Base-by-base conservation (phyloP, 805 yeast species). In the Lachancea sp. region DNA sequence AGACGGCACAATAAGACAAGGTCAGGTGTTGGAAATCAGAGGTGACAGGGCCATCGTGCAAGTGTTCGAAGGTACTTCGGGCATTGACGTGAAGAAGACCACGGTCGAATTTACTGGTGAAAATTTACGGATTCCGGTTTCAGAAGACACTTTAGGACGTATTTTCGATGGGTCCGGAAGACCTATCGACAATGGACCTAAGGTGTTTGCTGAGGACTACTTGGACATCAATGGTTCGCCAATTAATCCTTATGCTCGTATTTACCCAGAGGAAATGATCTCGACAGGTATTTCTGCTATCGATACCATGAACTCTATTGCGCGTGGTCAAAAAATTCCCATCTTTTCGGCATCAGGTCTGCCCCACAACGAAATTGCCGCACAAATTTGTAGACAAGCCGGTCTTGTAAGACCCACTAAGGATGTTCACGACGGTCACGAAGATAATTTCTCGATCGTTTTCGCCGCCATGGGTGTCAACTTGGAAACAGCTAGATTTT, bases 401-500 rank as follows among this genome's bases (percentile, higher is more conserved):
- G 96, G 97, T 55, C 76, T 92, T 63, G 99, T 94, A 39, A 84
- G 97, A 71, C 99, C 99, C 59, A 94, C 98, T 29, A 92, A 92
- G 72, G 99, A 90, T 65, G 97, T 92, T 45, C 97, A 92, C 65
- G 99, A 92, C 68, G 99, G 98, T 60, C 99, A 92, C 68, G 98
- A 92, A 70, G 99, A 92, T 58, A 92, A 92, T 69, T 92, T 92
- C 84, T 86, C 96, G 40, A 94, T 92, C 68, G 99, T 92, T 28
- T 92, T 92, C 61, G 99, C 97, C 29, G 99, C 99, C 45, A 92
- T 94, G 98, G 99, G 99, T 78, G 98, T 90, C 53, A 92, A 94
- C 65, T 78, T 92, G 70, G 99, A 94, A 70, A 92, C 98, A 24
- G 87, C 97, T 21, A 78, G 98, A 66, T 92, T 92, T 72, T 92